Percentiles rank a stretch among this genome's conserved stretches.
Evolutionary conservation across 2,329 filamentous ascomycete species (phyloP).

Genomic region (Rhynchosporium graminicola): DNA sequence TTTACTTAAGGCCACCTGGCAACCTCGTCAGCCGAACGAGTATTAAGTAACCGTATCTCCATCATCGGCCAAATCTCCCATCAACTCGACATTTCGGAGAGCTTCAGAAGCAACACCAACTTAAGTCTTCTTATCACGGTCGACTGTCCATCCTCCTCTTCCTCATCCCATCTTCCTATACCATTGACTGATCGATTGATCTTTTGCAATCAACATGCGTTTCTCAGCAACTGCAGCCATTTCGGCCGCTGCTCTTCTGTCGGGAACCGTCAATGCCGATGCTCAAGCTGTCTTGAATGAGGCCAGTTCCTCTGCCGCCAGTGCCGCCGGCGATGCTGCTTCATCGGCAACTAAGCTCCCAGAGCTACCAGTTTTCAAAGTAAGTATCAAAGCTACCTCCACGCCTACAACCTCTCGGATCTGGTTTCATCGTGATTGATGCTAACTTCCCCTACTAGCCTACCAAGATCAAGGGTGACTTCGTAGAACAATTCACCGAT

Average conservation of each 20-base stretch:
- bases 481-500: slow-evolving; percentile 97
- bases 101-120: slow-evolving; percentile 37
- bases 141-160: slow-evolving; percentile 28
- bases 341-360: slow-evolving; percentile 50
- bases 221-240: slow-evolving; percentile 77
- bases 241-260: slow-evolving; percentile 72
- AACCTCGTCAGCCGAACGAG: slow-evolving; percentile 13
- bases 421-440: slow-evolving; percentile 32
- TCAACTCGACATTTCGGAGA: slow-evolving; percentile 26
- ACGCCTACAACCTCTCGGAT: slow-evolving; percentile 6
- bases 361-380: slow-evolving; percentile 81
- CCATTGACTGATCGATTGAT: slow-evolving; percentile 29
- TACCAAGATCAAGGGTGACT: slow-evolving; percentile 83
- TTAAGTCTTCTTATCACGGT: slow-evolving; percentile 29
- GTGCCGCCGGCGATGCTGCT: slow-evolving; percentile 43
- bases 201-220: slow-evolving; percentile 65
- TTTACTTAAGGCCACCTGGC: slow-evolving; percentile 9
- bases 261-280: slow-evolving; percentile 68
- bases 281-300: slow-evolving; percentile 57
- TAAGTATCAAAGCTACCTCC: slow-evolving; percentile 52
- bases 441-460: slow-evolving; percentile 57
- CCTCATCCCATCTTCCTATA: slow-evolving; percentile 17
- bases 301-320: slow-evolving; percentile 44
- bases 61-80: background rate
- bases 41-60: slow-evolving; percentile 19